Conservation (phyloP, 352 stramenopile genomes). For the Globisporangium cederbergense region DNA sequence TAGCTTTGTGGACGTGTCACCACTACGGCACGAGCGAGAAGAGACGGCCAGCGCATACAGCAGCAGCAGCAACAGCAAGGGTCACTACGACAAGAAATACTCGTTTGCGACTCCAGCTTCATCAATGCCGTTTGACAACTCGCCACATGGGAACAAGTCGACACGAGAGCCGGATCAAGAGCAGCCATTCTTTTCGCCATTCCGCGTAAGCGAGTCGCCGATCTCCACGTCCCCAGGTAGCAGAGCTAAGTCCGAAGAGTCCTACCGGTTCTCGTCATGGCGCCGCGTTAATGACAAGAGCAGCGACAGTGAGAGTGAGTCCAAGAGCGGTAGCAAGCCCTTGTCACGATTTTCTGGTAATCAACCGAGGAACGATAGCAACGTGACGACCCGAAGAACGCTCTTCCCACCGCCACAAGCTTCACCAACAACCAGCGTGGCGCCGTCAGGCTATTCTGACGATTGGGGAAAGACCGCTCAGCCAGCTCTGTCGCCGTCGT, state of each 20-base stretch:
- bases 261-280: not conserved
- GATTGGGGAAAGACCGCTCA: not conserved
- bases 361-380: not conserved
- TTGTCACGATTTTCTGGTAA: not conserved
- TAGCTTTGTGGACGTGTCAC: constrained; percentile 6
- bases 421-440: not conserved
- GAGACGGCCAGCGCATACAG: not conserved
- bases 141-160: not conserved
- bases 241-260: not conserved
- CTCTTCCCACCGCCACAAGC: not conserved
- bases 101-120: too few relatives aligned
- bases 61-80: not conserved
- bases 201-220: not conserved
- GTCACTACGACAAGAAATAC: not conserved
- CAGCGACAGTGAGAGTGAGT: not conserved
- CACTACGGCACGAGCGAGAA: constrained; percentile 4
- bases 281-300: too few relatives aligned
- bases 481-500: not conserved
- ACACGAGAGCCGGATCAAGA: not conserved
- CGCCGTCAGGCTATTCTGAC: not conserved
- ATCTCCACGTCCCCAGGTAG: not conserved
- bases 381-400: not conserved
- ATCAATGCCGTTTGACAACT: not conserved
- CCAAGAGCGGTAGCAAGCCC: not conserved
- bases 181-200: constrained; percentile 7